phyloP scores from a whole-genome alignment of 164 flowering plant genomes.

The Akebia trifoliata region DNA sequence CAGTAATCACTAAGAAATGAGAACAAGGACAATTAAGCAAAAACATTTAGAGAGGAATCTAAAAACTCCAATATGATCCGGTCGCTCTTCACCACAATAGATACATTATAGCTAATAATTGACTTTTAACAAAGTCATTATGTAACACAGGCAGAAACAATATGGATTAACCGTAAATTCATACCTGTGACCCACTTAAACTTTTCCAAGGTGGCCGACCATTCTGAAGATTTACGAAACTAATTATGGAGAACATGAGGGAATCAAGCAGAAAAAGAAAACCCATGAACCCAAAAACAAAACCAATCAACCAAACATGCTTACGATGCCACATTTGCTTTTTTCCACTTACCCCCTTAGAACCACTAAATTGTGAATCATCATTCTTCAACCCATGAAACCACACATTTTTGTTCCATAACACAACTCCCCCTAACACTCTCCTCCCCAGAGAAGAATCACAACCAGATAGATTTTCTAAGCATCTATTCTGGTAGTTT shows the following conservation, averaged over 20 bases:
- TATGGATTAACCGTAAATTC: conserved; percentile 1
- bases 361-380: conserved; percentile 24
- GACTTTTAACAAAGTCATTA: neutral
- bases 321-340: conserved; percentile 40
- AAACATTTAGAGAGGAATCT: no score
- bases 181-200: conserved; percentile 37
- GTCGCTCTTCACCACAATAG: no score
- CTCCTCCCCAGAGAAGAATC: conserved; percentile 49
- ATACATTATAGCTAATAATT: no score
- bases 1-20: no score
- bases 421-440: conserved; percentile 30
- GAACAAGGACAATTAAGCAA: no score
- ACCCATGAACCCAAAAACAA: conserved; percentile 41
- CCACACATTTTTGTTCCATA: conserved; percentile 33
- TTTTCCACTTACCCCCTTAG: conserved; percentile 44
- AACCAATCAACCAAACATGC: conserved; percentile 42
- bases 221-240: conserved; percentile 30
- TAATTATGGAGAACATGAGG: conserved; percentile 49
- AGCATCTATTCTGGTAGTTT: conserved; percentile 23
- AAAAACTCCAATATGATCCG: no score
- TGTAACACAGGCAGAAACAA: neutral
- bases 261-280: conserved; percentile 67
- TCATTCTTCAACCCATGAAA: conserved; percentile 46
- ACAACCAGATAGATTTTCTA: conserved; percentile 21
- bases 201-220: conserved; percentile 18